These are phyloP conservation scores for Solanum lycopersicoides DNA, from an alignment of 257 asterid genomes.

Conservation along the genomic window DNA sequence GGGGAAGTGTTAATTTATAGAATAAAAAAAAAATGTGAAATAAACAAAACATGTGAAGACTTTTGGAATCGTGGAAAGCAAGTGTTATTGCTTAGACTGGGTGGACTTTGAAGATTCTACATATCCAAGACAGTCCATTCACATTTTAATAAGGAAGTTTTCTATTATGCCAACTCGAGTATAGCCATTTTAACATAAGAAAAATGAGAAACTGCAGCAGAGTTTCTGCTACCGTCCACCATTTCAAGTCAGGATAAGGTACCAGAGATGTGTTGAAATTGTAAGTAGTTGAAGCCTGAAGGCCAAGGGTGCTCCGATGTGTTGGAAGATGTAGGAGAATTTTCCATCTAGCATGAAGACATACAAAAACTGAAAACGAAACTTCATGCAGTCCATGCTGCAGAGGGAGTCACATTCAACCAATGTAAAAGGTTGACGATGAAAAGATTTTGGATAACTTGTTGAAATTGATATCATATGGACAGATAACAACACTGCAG, in stretches of 20 bases:
- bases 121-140: background rate
- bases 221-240: background rate
- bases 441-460: slow-evolving; percentile 32
- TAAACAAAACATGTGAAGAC: background rate
- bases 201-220: background rate
- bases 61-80: background rate
- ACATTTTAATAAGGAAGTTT: background rate
- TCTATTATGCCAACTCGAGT: background rate
- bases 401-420: slow-evolving; percentile 22
- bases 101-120: background rate
- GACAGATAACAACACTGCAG: slow-evolving; percentile 32
- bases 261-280: background rate
- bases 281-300: background rate
- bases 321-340: background rate
- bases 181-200: background rate
- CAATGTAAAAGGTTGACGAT: slow-evolving; percentile 30
- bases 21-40: background rate
- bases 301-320: background rate
- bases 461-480: slow-evolving; percentile 13
- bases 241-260: background rate
- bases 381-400: slow-evolving; percentile 33
- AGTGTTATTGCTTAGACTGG: background rate
- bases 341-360: background rate
- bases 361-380: slow-evolving; percentile 1
- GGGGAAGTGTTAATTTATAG: background rate